Base-by-base conservation (phyloP, 768 basidiomycete genomes). In the Boletus vinaceobasis region DNA sequence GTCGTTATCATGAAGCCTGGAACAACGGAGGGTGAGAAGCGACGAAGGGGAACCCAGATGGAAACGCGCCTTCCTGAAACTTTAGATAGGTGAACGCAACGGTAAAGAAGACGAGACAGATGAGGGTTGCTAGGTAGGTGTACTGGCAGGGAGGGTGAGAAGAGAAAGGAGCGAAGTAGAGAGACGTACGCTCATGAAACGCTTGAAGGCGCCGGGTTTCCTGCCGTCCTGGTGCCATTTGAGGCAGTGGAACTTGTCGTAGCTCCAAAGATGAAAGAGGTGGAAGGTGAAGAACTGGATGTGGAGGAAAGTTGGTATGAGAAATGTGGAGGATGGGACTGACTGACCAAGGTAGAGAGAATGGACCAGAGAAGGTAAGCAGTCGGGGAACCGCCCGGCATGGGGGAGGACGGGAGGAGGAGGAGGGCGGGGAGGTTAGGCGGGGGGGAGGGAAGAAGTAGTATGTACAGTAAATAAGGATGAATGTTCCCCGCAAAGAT, bases 141-240 rank as follows among this genome's bases (percentile, higher is more conserved):
- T 91, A 91, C 72, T 89, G 79, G 47, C 14, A n/a, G 19, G 49
- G 52, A 45, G 50, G 60, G 48, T 63, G 63, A 65, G 58, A 49
- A 48, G 59, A 23, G 35, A 7, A 11, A 32, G 50, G 29, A 19
- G 43, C 21, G 31, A 3, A 14, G 29, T 48, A 7, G 43, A 21
- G 4, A 27, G n/a, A 76, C 84, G 65, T 65, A 90, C 88, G n/a
- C 88, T 92, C 90, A 93, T 93, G 65, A 93, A 79, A 48, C 91
- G 79, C 73, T 88, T 91, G 80, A 93, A 93, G 13, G 90, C 84
- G 52, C 90, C 90, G 53, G 86, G 87, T 67, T 88, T 87, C 49
- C 87, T 78, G 33, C 87, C 88, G 14, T 84, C 77, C 65, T 83
- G 59, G 45, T 39, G 78, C 88, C 88, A 90, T 69, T 75, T 79